Conservation (phyloP, 257 asterid species). For the Scutellaria baicalensis region DNA sequence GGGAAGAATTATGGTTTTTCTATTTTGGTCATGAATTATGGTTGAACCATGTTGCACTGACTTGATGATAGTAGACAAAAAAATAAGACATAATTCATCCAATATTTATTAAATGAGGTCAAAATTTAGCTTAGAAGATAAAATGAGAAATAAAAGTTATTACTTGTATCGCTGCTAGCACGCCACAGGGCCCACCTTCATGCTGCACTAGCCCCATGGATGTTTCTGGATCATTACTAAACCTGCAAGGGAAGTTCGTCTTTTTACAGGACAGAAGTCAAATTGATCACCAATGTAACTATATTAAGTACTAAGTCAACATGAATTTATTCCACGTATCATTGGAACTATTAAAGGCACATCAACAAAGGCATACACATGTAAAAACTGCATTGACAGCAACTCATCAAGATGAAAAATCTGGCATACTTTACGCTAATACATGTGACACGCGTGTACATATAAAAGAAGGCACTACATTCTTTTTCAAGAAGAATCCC, state of each 20-base stretch:
- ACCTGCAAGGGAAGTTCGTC: conserved; percentile 42
- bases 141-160: conserved; percentile 23
- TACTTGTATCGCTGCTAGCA: conserved; percentile 96
- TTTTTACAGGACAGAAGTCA: conserved; percentile 16
- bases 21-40: not conserved
- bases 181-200: conserved; percentile 99
- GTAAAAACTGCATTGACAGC: not conserved
- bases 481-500: too few relatives aligned
- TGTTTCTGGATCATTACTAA: conserved; percentile 88
- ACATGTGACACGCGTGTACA: not conserved
- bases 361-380: not conserved
- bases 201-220: conserved; percentile 98
- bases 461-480: not conserved
- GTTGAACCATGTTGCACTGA: not conserved
- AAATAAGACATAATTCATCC: not conserved
- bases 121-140: conserved; percentile 11
- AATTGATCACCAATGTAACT: not conserved
- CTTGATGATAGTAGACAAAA: not conserved
- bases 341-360: not conserved
- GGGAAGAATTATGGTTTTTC: not conserved
- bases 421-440: too few relatives aligned
- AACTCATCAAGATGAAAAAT: not conserved
- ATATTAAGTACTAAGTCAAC: conserved; percentile 1
- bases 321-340: not conserved
- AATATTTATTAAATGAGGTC: not conserved